Evolutionary conservation across 2,329 filamentous ascomycete species (phyloP).

Genomic region (Pleoardoris graminearum): DNA sequence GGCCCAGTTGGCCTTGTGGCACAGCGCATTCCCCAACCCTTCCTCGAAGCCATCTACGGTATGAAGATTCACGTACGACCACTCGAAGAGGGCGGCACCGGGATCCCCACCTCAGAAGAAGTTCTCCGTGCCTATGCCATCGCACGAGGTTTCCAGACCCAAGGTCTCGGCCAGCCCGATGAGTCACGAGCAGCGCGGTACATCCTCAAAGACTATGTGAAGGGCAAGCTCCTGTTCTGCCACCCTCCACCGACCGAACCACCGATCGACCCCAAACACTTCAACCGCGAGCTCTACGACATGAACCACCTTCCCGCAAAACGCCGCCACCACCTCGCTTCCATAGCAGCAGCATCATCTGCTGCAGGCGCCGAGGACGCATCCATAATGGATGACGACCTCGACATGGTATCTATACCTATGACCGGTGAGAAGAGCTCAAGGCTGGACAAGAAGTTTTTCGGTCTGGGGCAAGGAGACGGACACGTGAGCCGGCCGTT

Average conservation of each 20-base stretch:
- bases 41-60: conserved; percentile 91
- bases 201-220: conserved; percentile 96
- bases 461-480: conserved; percentile 65
- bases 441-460: conserved; percentile 86
- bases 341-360: conserved; percentile 43
- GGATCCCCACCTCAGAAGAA: conserved; percentile 81
- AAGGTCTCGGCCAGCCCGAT: conserved; percentile 87
- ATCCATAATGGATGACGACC: conserved; percentile 50
- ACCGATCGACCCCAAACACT: conserved; percentile 69
- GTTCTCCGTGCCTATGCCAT: conserved; percentile 82
- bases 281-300: conserved; percentile 91
- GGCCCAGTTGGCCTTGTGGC: conserved; percentile 84
- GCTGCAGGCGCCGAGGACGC: conserved; percentile 46
- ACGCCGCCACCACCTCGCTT: conserved; percentile 67
- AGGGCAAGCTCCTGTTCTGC: conserved; percentile 89
- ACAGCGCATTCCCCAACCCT: conserved; percentile 80
- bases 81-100: conserved; percentile 89
- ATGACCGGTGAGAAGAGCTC: conserved; percentile 71
- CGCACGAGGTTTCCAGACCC: conserved; percentile 87
- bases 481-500: conserved; percentile 78
- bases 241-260: conserved; percentile 76
- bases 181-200: conserved; percentile 88
- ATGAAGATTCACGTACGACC: conserved; percentile 83
- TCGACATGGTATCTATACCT: conserved; percentile 53
- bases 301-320: conserved; percentile 79